These are phyloP conservation scores for Erythrophleum ivorense DNA, from an alignment of 331 rosid genomes.

Conservation along the genomic window DNA sequence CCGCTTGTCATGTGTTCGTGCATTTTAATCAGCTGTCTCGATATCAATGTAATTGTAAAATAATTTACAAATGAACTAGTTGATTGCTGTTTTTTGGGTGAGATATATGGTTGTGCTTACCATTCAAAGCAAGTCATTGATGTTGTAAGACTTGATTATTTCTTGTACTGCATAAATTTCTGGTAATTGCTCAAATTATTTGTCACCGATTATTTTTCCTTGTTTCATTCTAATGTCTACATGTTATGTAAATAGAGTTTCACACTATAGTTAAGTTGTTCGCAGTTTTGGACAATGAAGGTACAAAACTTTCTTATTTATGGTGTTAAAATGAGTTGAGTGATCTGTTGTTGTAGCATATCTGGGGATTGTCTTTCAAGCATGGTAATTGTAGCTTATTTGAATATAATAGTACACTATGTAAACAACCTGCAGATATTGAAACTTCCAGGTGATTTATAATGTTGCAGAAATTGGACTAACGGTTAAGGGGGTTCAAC, in stretches of 20 bases:
- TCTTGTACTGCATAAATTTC: background rate
- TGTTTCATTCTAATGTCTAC: background rate
- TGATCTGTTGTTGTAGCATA: too few relatives aligned
- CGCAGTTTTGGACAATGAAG: background rate
- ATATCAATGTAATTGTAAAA: slow-evolving; percentile 43
- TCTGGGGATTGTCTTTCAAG: too few relatives aligned
- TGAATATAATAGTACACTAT: too few relatives aligned
- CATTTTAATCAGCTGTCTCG: slow-evolving; percentile 38
- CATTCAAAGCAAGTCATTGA: slow-evolving; percentile 13
- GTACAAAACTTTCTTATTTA: background rate
- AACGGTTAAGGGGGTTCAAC: too few relatives aligned
- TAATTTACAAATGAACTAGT: slow-evolving; percentile 11
- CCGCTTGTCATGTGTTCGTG: slow-evolving; percentile 34
- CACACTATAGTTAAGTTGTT: background rate
- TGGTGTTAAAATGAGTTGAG: too few relatives aligned
- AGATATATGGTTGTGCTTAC: slow-evolving; percentile 5
- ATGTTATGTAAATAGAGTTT: background rate
- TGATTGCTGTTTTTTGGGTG: slow-evolving; percentile 25
- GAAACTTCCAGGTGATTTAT: too few relatives aligned
- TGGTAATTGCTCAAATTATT: slow-evolving; percentile 6
- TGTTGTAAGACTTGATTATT: slow-evolving; percentile 31
- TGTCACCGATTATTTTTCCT: background rate
- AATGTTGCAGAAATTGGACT: too few relatives aligned
- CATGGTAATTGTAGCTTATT: too few relatives aligned
- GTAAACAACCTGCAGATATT: too few relatives aligned